phyloP scores from a whole-genome alignment of 495 filamentous ascomycete genomes.

The Penicillium coprophilum region DNA sequence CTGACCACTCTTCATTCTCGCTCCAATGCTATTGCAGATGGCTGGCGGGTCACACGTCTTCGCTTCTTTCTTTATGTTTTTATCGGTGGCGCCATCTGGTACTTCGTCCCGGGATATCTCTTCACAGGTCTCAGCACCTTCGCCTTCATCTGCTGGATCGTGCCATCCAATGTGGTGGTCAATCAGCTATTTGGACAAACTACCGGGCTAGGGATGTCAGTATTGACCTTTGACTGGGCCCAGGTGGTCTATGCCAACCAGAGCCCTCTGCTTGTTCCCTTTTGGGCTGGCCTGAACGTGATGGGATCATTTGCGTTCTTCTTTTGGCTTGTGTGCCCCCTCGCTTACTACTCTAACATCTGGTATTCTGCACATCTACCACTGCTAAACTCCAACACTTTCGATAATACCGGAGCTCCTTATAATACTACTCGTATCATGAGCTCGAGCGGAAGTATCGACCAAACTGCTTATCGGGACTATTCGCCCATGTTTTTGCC shows the following conservation, averaged over 20 bases:
- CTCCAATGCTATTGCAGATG: conserved; percentile 75
- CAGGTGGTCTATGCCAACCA: conserved; percentile 86
- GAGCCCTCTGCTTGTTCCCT: conserved; percentile 81
- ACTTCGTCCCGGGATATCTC: conserved; percentile 82
- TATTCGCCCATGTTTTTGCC: conserved; percentile 53
- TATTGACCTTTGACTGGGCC: conserved; percentile 90
- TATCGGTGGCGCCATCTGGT: conserved; percentile 64
- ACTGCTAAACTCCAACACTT: conserved; percentile 47
- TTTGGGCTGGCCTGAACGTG: conserved; percentile 90
- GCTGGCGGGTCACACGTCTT: conserved; percentile 78
- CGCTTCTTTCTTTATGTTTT: conserved; percentile 80
- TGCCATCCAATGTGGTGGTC: conserved; percentile 65
- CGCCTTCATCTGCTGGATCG: conserved; percentile 88
- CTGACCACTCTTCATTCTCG: conserved; percentile 83
- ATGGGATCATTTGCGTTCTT: conserved; percentile 80
- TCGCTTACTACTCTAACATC: conserved; percentile 66
- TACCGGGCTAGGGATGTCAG: conserved; percentile 74
- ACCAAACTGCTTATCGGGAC: conserved; percentile 39
- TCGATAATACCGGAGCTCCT: conserved; percentile 43
- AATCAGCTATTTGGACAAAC: conserved; percentile 68
- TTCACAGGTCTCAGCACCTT: conserved; percentile 89
- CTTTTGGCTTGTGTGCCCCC: conserved; percentile 85
- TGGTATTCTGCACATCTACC: conserved; percentile 60
- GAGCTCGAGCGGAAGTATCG: conserved; percentile 38
- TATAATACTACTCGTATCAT: conserved; percentile 49